phyloP scores from a whole-genome alignment of 1,284 basidiomycete species.

The Pulveroboletus sp. region DNA sequence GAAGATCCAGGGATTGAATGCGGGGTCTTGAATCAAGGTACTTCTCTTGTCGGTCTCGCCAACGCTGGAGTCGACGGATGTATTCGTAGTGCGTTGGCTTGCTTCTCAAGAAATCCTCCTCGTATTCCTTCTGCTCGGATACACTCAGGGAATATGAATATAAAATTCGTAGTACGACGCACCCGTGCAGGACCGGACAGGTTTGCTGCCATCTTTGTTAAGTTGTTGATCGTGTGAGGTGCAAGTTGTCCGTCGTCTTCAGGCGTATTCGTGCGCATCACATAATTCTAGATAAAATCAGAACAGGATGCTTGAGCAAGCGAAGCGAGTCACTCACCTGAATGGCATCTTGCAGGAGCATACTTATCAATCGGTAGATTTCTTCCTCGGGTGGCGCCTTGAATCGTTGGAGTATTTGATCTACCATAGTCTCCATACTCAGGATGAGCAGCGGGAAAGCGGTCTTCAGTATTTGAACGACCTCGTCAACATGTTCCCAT shows the following conservation, averaged over 20 bases:
- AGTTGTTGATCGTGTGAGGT: conserved; percentile 51
- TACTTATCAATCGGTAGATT: conserved; percentile 88
- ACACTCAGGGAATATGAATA: conserved; percentile 2
- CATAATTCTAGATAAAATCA: conserved; percentile 54
- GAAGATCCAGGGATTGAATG: conserved; percentile 83
- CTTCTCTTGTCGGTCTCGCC: conserved; percentile 92
- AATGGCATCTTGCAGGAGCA: conserved; percentile 74
- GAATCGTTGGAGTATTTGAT: conserved; percentile 91
- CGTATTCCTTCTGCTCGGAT: conserved; percentile 72
- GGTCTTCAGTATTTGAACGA: conserved; percentile 93
- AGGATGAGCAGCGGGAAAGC: conserved; percentile 93
- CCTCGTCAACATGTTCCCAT: conserved; percentile 93
- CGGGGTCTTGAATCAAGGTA: conserved; percentile 81
- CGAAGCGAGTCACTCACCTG: conserved; percentile 42
- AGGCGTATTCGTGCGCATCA: conserved; percentile 57
- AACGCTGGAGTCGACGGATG: conserved; percentile 84
- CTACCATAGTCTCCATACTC: conserved; percentile 96
- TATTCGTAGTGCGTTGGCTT: conserved; percentile 87
- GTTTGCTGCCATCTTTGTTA: conserved; percentile 75
- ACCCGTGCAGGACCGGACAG: conserved; percentile 66
- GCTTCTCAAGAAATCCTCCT: conserved; percentile 86
- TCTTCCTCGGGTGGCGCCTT: conserved; percentile 93
- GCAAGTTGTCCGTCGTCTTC: conserved; percentile 80
- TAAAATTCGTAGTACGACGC: conserved; percentile 22
- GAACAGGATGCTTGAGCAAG: not conserved